phyloP scores from a whole-genome alignment of 768 basidiomycete genomes.

The Trametopsis cervina region DNA sequence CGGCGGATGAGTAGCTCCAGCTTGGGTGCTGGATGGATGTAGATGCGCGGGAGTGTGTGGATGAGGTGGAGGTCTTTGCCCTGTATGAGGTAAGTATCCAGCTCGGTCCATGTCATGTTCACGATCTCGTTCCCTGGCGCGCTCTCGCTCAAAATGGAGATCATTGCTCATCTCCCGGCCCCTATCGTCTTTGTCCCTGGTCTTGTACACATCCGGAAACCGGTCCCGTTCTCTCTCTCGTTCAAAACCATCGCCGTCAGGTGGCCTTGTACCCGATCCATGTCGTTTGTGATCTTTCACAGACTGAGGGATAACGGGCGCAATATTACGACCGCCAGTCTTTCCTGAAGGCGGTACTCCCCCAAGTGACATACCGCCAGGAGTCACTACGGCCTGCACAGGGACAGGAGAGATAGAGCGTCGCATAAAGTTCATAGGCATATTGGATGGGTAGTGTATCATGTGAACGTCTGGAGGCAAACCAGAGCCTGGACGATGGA shows the following conservation, averaged over 20 bases:
- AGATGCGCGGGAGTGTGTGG: slow-evolving; percentile 14
- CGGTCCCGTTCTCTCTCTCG: slow-evolving; percentile 19
- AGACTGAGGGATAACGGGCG: not conserved
- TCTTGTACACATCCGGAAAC: slow-evolving; percentile 7
- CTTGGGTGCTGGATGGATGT: slow-evolving; percentile 7
- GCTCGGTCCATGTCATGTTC: not conserved
- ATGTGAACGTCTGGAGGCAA: slow-evolving; percentile 9
- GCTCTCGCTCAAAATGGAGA: slow-evolving; percentile 14
- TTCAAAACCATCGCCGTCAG: slow-evolving; percentile 16
- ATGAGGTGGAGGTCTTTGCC: slow-evolving; percentile 17
- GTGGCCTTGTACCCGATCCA: not conserved
- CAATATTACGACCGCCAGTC: not conserved
- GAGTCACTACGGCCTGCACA: slow-evolving; percentile 14
- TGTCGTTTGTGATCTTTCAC: not conserved
- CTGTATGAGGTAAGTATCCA: slow-evolving; percentile 9
- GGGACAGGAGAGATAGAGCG: slow-evolving; percentile 24
- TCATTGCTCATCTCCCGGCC: slow-evolving; percentile 3
- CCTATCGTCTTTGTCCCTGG: slow-evolving; percentile 8
- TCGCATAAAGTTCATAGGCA: slow-evolving; percentile 11
- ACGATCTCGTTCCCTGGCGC: slow-evolving; percentile 8
- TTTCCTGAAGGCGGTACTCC: not conserved
- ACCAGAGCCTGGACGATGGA: slow-evolving; percentile 14
- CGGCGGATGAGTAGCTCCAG: slow-evolving; percentile 13
- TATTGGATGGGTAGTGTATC: slow-evolving; percentile 14
- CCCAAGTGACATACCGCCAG: slow-evolving; percentile 8